These are phyloP conservation scores for Diaporthe citrichinensis DNA, from an alignment of 2,329 filamentous ascomycete species.

Conservation along the genomic window DNA sequence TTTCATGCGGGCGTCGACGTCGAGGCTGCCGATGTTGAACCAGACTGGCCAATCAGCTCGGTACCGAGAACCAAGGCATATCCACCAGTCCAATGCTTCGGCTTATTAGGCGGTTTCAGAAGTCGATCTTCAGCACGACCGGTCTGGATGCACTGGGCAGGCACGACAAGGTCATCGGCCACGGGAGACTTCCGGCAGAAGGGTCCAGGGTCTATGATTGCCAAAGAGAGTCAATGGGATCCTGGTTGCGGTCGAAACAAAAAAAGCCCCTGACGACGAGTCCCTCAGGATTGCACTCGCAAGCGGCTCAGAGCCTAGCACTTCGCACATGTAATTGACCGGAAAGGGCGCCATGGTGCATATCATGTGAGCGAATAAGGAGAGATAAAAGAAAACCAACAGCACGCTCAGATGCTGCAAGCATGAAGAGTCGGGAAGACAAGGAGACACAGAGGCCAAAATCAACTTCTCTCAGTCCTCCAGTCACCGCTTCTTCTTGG, in stretches of 20 bases:
- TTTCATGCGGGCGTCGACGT: conserved; percentile 27
- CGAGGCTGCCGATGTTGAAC: conserved; percentile 28
- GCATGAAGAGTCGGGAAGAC: neutral
- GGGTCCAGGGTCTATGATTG: conserved; percentile 9
- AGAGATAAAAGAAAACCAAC: neutral
- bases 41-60: conserved; percentile 26
- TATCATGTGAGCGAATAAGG: neutral
- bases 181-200: conserved; percentile 35
- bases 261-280: conserved; percentile 30
- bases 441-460: neutral
- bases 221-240: conserved; percentile 20
- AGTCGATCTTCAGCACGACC: conserved; percentile 36
- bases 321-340: neutral
- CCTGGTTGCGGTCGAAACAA: conserved; percentile 23
- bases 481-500: conserved; percentile 18
- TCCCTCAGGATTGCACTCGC: neutral
- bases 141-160: conserved; percentile 31
- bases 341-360: neutral
- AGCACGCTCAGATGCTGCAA: neutral
- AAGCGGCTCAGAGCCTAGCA: conserved; percentile 7
- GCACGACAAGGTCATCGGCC: conserved; percentile 23
- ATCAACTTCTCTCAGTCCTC: neutral
- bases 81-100: conserved; percentile 29
- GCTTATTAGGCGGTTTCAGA: conserved; percentile 35
- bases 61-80: conserved; percentile 2